Evolutionary conservation across 768 basidiomycete species (phyloP), one percentile per base, ranked within the genome.

Genomic region (Boletales sp.): DNA sequence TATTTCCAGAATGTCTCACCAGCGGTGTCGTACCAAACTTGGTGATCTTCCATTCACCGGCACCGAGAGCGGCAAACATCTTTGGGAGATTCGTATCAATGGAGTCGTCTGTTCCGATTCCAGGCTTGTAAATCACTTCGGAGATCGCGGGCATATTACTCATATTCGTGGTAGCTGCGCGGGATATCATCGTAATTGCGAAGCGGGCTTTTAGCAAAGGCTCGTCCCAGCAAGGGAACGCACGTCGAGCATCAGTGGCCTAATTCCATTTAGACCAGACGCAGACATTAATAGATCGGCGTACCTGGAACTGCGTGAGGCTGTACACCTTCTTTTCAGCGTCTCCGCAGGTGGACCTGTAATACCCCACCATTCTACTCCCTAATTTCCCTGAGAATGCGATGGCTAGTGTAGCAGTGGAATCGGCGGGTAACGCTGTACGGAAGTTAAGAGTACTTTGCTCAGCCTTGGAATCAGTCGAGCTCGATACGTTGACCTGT

Each of bases 191-290:
- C 13, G 84, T 86, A 51, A 93, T 72, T 0, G 78, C 61, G 63
- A 86, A 90, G 3, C 86, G 92, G 0, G 93, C 87, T 67, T 97
- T 97, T 57, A 94, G 75, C 34, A 82, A 75, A 14, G 94, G 95
- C 63, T 97, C 94, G 63, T 97, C 94, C 90, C 90, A 95, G 72
- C 86, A 90, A 24, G 90, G 90, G 67, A 91, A 89, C 7, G 86
- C 82, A 37, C 81, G 78, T 43, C 94, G 75, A 9, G 94, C 94
- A 51, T 84, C 84, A 36, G 90, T 95, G 35, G 94, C 84, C 86
- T 95, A 55, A 14, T 35, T 45, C 14, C 27, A 40, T 40, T 43
- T 43, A 53, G 48, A 47, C 40, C 11, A 53, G 18, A 35, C 9
- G 11, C 12, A 34, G 6, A 2, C 38, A 36, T 34, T 14, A 24